Evolutionary conservation across 177 flowering plant genomes (phyloP), one percentile per base, ranked within the genome.

Genomic region (Tripterygium wilfordii): DNA sequence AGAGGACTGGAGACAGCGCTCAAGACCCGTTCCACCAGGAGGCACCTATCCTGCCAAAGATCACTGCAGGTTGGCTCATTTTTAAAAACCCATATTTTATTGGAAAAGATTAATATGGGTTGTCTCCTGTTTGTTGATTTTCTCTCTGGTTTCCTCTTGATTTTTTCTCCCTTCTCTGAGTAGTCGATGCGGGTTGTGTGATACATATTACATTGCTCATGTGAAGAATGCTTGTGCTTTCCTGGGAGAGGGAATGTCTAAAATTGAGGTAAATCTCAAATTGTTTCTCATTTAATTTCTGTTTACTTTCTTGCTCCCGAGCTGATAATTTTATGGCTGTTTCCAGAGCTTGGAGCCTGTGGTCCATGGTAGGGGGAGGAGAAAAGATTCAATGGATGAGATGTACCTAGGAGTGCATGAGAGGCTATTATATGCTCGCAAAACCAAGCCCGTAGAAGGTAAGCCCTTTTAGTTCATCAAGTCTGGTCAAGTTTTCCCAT

Each of bases 171-270:
- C n/a, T 23, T 42, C 3, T 36, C 21, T 61, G 41, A 59, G 51
- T 75, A 91, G 98, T 70, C 72, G 37, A 15, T 91, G 98, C 47
- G 98, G 98, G 28, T 65, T 91, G 49, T 91, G 98, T 53, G 96
- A 91, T 57, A 75, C 95, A 0, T 91, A 91, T 57, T 91, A 88
- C 70, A 75, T 91, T 59, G 92, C 98, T 19, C 98, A 91, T 74
- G 98, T 91, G 41, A 91, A 91, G 80, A 63, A 77, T 48, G 96
- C 98, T 0, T 91, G 98, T 53, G 98, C 98, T 65, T 91, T 91
- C 72, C 53, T 91, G 24, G 98, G 98, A 35, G 96, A 91, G 65
- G 96, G 98, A 43, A 91, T 91, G 98, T 88, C 98, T 27, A 78
- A 63, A 63, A 82, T 91, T 69, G 98, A 91, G 70, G 98, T 91